Evolutionary conservation across 192 early-diverging fungal genomes (phyloP).

Genomic region (Phlyctochytrium arcticum): DNA sequence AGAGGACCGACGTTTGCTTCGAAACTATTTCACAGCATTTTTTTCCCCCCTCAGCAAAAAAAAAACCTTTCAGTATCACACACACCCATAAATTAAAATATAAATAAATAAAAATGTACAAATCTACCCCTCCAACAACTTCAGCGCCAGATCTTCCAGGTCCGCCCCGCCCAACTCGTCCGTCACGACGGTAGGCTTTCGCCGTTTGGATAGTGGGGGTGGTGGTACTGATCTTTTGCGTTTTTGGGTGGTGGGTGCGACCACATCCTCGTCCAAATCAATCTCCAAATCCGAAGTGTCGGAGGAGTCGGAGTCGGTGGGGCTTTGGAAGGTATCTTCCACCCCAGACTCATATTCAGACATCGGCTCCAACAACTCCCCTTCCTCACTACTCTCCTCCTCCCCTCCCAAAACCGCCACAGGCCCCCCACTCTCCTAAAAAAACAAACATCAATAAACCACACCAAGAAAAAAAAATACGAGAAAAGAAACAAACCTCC

Average conservation of each 20-base stretch:
- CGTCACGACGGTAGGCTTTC: constrained; percentile 11
- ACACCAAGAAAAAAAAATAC: background rate
- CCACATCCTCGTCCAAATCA: constrained; percentile 31
- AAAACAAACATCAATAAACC: background rate
- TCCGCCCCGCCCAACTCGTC: constrained; percentile 4
- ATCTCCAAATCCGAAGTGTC: constrained; percentile 16
- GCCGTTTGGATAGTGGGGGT: background rate
- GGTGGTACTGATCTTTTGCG: background rate
- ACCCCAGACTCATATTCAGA: background rate
- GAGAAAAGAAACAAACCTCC: constrained; percentile 17
- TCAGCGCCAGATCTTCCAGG: constrained; percentile 27
- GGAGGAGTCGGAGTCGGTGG: constrained; percentile 21
- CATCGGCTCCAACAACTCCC: background rate
- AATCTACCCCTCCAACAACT: constrained; percentile 5
- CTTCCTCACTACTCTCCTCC: background rate
- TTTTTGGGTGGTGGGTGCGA: background rate
- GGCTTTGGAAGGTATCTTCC: too few species aligned
- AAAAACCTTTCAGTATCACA: too few species aligned
- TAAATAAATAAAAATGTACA: too few species aligned
- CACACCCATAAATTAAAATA: too few species aligned
- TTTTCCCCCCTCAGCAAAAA: too few species aligned
- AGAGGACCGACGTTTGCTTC: too few species aligned
- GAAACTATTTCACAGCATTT: too few species aligned
- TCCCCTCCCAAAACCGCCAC: background rate
- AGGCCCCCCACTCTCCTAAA: constrained; percentile 14